Evolutionary conservation across 2,329 filamentous ascomycete genomes (phyloP), one percentile per base, ranked within the genome.

Genomic region (Trichoderma polysporum): DNA sequence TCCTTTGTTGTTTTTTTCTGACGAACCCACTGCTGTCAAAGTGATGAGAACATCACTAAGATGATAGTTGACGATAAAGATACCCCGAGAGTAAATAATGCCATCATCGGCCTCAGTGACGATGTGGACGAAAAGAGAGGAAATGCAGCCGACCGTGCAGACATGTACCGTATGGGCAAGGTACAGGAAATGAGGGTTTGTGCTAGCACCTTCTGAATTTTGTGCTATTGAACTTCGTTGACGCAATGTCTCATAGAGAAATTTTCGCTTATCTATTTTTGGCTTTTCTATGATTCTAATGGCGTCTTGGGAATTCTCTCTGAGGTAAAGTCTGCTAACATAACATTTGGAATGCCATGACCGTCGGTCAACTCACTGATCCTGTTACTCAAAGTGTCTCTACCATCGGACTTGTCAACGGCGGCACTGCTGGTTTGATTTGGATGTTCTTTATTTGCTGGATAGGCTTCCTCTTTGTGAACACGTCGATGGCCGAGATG

Each of bases 401-500:
- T 37, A 60, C 58, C 15, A 60, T 60, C 15, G 74, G 73, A 6
- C 72, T 75, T 5, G 49, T 73, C 13, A 83, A 83, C 68, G 82
- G 83, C 17, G 82, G 82, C 1, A 79, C 79, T 0, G 79, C 79
- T 1, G 83, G 83, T 8, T 71, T 83, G 12, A 81, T 84, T 45
- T 84, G 79, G 76, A 77, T 79, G 64, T 83, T 76, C 69, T 71
- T 83, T 8, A 68, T 78, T 10, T 77, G 75, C 33, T 79, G 79
- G 72, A 70, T 77, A 6, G 80, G 81, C 0, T 79, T 81, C 45
- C 69, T 79, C 3, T 63, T 76, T 5, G 77, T 80, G 37, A 78
- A 78, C 66, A 73, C 76, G 0, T 81, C 80, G 2, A 79, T 84
- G 77, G 80, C 81, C 5, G 83, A 84, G 69, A 82, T 84, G 77